Percentiles rank a stretch among this genome's conserved stretches.
Evolutionary conservation across 495 filamentous ascomycete species (phyloP).

Genomic region (Xylaria palmicola): DNA sequence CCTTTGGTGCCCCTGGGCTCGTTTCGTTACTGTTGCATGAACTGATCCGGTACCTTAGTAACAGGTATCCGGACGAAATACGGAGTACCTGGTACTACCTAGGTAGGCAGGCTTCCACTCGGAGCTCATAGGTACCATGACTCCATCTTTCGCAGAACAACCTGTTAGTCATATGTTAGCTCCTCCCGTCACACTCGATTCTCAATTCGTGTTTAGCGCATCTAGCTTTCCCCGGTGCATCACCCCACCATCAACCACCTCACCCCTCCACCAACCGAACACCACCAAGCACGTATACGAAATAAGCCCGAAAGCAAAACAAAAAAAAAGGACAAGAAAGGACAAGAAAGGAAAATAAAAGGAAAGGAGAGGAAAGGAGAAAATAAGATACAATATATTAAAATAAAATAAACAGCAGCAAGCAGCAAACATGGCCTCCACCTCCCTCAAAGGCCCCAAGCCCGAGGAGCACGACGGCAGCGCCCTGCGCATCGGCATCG

Average conservation of each 20-base stretch:
- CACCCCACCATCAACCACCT: slow-evolving; percentile 6
- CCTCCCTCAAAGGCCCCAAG: slow-evolving; percentile 44
- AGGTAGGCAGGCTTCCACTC: too few relatives aligned
- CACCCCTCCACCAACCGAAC: not conserved
- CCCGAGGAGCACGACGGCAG: slow-evolving; percentile 62
- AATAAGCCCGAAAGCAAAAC: too few relatives aligned
- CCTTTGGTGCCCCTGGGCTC: slow-evolving; percentile 7
- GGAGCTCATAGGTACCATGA: not conserved
- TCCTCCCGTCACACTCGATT: not conserved
- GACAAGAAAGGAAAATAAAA: not conserved
- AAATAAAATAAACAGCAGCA: too few relatives aligned
- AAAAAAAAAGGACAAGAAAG: too few relatives aligned
- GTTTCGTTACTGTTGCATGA: not conserved
- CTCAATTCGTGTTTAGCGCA: not conserved
- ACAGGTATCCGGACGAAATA: too few relatives aligned
- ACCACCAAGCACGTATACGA: not conserved
- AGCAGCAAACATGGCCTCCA: slow-evolving; percentile 13
- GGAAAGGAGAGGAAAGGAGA: too few relatives aligned
- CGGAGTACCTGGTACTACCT: too few relatives aligned
- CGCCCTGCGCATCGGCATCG: slow-evolving; percentile 83
- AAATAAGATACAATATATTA: too few relatives aligned
- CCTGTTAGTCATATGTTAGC: not conserved
- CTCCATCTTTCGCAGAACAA: not conserved
- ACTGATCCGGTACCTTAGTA: not conserved
- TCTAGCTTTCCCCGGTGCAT: not conserved